Evolutionary conservation across 164 flowering plant genomes (phyloP).

Genomic region (Magnolia changhungtana): DNA sequence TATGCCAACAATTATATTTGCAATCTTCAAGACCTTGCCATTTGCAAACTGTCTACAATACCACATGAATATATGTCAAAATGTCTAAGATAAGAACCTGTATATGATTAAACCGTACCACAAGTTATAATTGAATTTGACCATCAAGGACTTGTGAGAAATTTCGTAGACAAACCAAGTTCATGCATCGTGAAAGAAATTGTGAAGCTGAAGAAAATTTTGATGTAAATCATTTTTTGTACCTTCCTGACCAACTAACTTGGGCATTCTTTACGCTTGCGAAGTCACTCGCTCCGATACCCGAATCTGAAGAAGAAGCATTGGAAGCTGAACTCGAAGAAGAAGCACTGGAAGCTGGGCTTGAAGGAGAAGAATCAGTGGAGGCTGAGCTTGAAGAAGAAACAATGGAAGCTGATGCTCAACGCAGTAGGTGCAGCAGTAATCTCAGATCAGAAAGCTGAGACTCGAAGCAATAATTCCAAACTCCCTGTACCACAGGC

Average conservation of each 20-base stretch:
- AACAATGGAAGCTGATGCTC: conserved; percentile 9
- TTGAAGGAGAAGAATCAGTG: not conserved
- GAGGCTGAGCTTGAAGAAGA: conserved; percentile 36
- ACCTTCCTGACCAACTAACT: conserved; percentile 8
- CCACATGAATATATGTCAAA: too few species aligned
- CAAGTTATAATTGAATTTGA: too few species aligned
- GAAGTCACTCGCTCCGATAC: conserved; percentile 94
- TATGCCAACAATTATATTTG: too few species aligned
- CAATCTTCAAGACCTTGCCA: too few species aligned
- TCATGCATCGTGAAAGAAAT: too few species aligned
- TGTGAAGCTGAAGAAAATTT: too few species aligned
- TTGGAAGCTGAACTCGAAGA: conserved; percentile 13
- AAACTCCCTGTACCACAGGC: not conserved
- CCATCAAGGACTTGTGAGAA: too few species aligned
- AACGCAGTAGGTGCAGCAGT: conserved; percentile 2
- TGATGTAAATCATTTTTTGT: not conserved
- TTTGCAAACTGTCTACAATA: too few species aligned
- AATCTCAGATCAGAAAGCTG: not conserved
- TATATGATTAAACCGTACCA: too few species aligned
- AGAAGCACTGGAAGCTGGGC: conserved; percentile 1
- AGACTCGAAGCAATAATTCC: not conserved
- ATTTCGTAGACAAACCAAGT: too few species aligned
- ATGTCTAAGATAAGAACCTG: too few species aligned
- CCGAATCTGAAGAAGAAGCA: conserved; percentile 63
- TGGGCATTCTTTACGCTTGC: conserved; percentile 28